phyloP scores from a whole-genome alignment of 345 rosid species.

The Anastatica hierochuntica region DNA sequence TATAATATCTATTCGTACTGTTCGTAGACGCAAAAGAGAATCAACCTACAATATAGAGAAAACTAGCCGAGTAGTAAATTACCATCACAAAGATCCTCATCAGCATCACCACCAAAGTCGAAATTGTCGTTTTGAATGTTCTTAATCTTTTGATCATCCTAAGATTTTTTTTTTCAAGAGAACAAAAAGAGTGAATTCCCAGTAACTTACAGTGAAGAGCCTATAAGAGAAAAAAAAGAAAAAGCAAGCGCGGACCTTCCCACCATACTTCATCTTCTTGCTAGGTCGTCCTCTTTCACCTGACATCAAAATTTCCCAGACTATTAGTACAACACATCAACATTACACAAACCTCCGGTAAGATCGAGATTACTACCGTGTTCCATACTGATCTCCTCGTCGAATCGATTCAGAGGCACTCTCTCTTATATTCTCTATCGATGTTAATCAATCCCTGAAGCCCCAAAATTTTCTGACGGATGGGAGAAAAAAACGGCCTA shows the following conservation, averaged over 20 bases:
- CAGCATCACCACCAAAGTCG: constrained; percentile 42
- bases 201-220: not conserved
- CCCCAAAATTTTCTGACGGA: too few relatives aligned
- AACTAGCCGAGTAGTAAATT: not conserved
- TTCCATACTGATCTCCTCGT: too few relatives aligned
- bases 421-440: too few relatives aligned
- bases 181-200: not conserved
- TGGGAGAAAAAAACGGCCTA: too few relatives aligned
- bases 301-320: constrained; percentile 15
- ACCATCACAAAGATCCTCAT: constrained; percentile 70
- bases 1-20: not conserved
- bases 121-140: constrained; percentile 40
- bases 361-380: too few relatives aligned
- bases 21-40: too few relatives aligned
- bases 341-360: too few relatives aligned
- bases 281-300: constrained; percentile 63
- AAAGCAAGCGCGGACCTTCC: constrained; percentile 41
- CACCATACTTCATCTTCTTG: constrained; percentile 51
- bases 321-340: too few relatives aligned
- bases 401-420: too few relatives aligned
- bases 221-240: not conserved
- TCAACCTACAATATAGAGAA: not conserved
- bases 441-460: too few relatives aligned
- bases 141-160: constrained; percentile 55
- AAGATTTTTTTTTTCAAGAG: constrained; percentile 8